Evolutionary conservation across 2,329 filamentous ascomycete genomes (phyloP).

Genomic region (Hymenoscyphus occultus): DNA sequence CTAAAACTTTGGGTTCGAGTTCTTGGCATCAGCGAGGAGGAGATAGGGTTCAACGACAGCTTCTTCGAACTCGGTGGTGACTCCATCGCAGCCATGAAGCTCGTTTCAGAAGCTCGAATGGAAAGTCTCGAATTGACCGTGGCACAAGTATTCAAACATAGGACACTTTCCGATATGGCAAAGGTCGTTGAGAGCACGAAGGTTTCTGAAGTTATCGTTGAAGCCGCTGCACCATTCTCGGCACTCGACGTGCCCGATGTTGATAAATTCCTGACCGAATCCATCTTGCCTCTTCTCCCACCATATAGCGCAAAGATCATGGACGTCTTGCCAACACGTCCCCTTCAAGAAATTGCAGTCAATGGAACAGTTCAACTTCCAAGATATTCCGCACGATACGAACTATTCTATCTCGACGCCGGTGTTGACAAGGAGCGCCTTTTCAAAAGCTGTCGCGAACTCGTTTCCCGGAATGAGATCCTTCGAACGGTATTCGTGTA

Average conservation of each 20-base stretch:
- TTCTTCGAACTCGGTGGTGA: constrained; percentile 42
- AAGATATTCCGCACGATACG: constrained; percentile 41
- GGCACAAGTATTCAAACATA: constrained; percentile 43
- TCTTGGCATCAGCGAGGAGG: constrained; percentile 28
- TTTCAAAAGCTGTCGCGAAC: constrained; percentile 31
- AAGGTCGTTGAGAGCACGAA: constrained; percentile 36
- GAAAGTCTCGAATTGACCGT: constrained; percentile 39
- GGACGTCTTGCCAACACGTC: constrained; percentile 41
- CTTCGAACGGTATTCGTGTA: constrained; percentile 40
- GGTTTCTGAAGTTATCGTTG: constrained; percentile 17
- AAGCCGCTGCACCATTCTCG: constrained; percentile 39
- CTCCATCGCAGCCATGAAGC: constrained; percentile 41
- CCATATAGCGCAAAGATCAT: constrained; percentile 39
- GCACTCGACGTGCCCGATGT: constrained; percentile 36
- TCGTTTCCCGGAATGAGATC: constrained; percentile 38
- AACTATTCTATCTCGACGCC: constrained; percentile 36
- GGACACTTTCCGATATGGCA: constrained; percentile 25
- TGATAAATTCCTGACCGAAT: constrained; percentile 37
- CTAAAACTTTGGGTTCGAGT: constrained; percentile 37
- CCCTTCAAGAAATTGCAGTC: constrained; percentile 42
- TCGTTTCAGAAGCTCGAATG: constrained; percentile 41
- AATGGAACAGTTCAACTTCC: constrained; percentile 38
- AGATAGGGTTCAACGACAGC: constrained; percentile 38
- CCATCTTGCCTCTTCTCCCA: constrained; percentile 39
- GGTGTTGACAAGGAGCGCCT: constrained; percentile 33